A percentile compares a stretch with the other conserved stretches of the same genome.
Evolutionary conservation across 352 stramenopile species (phyloP).

Genomic region (Globisporangium viniferum): DNA sequence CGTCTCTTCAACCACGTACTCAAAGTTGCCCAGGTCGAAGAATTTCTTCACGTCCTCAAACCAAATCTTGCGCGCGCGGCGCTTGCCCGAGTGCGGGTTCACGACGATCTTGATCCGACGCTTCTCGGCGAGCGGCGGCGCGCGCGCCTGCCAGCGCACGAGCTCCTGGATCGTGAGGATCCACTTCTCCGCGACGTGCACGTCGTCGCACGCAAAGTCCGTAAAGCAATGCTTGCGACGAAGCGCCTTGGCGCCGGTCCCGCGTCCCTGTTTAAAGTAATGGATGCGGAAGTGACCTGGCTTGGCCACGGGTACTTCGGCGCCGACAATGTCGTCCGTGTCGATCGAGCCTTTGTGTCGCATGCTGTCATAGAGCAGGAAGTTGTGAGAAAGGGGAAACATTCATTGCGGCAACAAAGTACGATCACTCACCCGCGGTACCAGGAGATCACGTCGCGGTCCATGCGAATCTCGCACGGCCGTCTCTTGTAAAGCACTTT

Average conservation of each 20-base stretch:
- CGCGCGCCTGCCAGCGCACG: slow-evolving; percentile 76
- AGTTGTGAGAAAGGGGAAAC: no score
- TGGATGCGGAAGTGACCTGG: slow-evolving; percentile 54
- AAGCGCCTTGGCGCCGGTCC: slow-evolving; percentile 58
- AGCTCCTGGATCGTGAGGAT: slow-evolving; percentile 72
- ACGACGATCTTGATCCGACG: slow-evolving; percentile 77
- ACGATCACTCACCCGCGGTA: slow-evolving; percentile 27
- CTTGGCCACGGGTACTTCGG: slow-evolving; percentile 35
- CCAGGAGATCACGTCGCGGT: slow-evolving; percentile 64
- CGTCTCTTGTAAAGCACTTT: slow-evolving; percentile 41
- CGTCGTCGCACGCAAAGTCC: slow-evolving; percentile 48
- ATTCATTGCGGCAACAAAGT: no score
- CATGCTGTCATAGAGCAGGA: no score
- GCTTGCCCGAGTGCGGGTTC: slow-evolving; percentile 78
- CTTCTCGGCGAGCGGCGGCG: slow-evolving; percentile 64
- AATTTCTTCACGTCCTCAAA: slow-evolving; percentile 71
- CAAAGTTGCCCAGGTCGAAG: slow-evolving; percentile 73
- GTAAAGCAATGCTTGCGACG: slow-evolving; percentile 41
- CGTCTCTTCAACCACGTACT: slow-evolving; percentile 75
- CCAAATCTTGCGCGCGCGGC: slow-evolving; percentile 63
- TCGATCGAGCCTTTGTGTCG: slow-evolving; percentile 44
- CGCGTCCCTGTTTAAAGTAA: slow-evolving; percentile 70
- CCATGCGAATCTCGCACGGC: slow-evolving; percentile 59
- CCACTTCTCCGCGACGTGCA: slow-evolving; percentile 45
- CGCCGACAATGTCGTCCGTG: slow-evolving; percentile 78